Base-by-base conservation (phyloP, 1,284 basidiomycete species). In the Tilletia caries region DNA sequence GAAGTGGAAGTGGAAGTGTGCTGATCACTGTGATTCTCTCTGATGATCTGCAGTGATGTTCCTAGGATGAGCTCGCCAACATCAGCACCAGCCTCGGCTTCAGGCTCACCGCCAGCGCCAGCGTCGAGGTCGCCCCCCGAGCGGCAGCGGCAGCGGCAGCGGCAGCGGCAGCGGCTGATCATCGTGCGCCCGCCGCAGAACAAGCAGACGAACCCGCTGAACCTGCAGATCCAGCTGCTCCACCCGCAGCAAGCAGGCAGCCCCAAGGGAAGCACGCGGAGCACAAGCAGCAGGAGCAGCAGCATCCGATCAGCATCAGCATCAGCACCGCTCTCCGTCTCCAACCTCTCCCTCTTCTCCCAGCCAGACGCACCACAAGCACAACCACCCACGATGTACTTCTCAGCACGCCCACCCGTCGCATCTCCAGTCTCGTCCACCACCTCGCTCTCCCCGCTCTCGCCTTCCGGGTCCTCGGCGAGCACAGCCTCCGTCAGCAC, bases 151-250 rank as follows among this genome's bases (percentile, higher is more conserved):
- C n/a, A n/a, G n/a, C n/a, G n/a, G n/a, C n/a, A n/a, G n/a, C n/a
- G n/a, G n/a, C n/a, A n/a, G n/a, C n/a, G n/a, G n/a, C n/a, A n/a
- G n/a, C n/a, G n/a, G n/a, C 74, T 82, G 27, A 73, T 82, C 67
- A 79, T 82, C 37, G 80, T 82, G 76, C 92, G 93, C 60, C 88
- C 92, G 66, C 92, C 92, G 1, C 91, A 93, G 0, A 88, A 90
- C 18, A 90, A 90, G 81, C 87, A 89, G 23, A 91, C 91, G 75
- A 93, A 96, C 77, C 92, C 93, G 0, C 86, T 95, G 64, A 96
- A 95, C 82, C 87, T 97, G 0, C 95, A 97, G 82, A 90, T 97
- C 5, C 95, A 97, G 83, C 89, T 97, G 37, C 91, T 96, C 10
- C 83, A 32, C n/a, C 33, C 32, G n/a, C 27, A 67, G 15, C 15